Conservation (phyloP, 2,329 filamentous ascomycete genomes). For the Ceratocystis huliohia region DNA sequence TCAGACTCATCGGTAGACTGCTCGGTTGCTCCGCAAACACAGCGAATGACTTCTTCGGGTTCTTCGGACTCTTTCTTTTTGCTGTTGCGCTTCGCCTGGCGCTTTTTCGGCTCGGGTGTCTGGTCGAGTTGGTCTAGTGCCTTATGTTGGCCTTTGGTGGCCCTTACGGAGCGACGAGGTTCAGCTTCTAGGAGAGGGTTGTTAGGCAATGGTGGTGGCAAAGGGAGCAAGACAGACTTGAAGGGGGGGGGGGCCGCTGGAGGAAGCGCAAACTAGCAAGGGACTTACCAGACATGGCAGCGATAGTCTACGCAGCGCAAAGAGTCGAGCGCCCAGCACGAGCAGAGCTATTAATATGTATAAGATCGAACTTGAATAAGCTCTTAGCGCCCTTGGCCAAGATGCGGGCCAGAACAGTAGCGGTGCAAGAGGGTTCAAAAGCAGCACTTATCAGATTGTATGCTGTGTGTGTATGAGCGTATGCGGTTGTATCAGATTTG, state of each 20-base stretch:
- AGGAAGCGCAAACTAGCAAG: neutral
- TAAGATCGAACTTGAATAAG: neutral
- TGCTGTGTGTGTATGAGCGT: neutral
- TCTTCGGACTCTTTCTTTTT: slow-evolving; percentile 39
- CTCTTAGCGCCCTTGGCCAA: neutral
- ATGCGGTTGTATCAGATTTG: neutral
- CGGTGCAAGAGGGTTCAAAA: neutral
- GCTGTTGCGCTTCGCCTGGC: slow-evolving; percentile 40
- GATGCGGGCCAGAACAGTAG: neutral
- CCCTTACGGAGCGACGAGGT: slow-evolving; percentile 83
- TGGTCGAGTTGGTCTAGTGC: slow-evolving; percentile 65
- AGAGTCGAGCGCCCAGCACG: neutral
- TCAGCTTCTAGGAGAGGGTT: slow-evolving; percentile 42
- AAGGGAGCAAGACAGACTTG: neutral
- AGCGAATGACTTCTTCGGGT: slow-evolving; percentile 68
- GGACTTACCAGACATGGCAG: slow-evolving; percentile 9
- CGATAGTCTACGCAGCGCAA: neutral
- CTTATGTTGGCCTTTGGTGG: slow-evolving; percentile 95
- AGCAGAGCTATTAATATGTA: neutral
- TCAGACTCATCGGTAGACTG: slow-evolving; percentile 76
- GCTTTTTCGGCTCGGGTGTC: slow-evolving; percentile 41
- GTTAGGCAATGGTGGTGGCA: slow-evolving; percentile 8
- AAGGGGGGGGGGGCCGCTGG: neutral
- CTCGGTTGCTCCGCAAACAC: slow-evolving; percentile 79
- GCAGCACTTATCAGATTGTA: neutral